Conservation (phyloP, 208 protist genomes). For the Acanthamoeba castellanii region DNA sequence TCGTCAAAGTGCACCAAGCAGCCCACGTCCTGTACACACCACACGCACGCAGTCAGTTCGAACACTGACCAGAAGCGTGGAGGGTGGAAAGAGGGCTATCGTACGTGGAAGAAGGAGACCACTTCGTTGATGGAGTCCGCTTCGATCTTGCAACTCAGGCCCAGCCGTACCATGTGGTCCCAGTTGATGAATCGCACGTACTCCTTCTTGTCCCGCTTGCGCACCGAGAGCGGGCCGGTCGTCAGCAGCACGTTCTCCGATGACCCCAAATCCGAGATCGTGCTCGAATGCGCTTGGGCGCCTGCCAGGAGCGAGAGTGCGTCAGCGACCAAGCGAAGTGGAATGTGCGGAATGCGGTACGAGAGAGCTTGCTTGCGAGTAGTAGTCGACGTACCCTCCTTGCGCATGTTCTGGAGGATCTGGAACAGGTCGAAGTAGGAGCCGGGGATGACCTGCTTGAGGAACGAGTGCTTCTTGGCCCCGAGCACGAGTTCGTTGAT, state of each 20-base stretch:
- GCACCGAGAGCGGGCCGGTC: not conserved
- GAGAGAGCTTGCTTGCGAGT: no score
- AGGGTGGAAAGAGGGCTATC: no score
- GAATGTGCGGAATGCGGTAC: no score
- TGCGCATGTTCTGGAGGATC: not conserved
- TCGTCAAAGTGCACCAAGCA: slow-evolving; percentile 26
- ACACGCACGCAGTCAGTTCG: no score
- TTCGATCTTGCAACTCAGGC: not conserved
- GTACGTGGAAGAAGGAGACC: not conserved
- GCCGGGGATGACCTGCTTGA: slow-evolving; percentile 13
- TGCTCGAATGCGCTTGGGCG: not conserved
- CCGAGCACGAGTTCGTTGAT: not conserved
- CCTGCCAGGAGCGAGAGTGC: not conserved
- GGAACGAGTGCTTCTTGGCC: slow-evolving; percentile 39
- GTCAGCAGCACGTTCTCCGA: not conserved
- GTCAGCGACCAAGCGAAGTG: no score
- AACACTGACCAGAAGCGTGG: no score
- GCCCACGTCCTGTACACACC: slow-evolving; percentile 28
- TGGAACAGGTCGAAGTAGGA: slow-evolving; percentile 32
- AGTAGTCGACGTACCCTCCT: not conserved
- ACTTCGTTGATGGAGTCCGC: not conserved
- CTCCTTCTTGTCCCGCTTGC: not conserved
- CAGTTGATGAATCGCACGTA: not conserved
- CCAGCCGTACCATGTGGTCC: not conserved
- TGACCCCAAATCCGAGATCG: not conserved